Conservation (phyloP, 2,329 filamentous ascomycete species). For the Delphinella strobiligena region DNA sequence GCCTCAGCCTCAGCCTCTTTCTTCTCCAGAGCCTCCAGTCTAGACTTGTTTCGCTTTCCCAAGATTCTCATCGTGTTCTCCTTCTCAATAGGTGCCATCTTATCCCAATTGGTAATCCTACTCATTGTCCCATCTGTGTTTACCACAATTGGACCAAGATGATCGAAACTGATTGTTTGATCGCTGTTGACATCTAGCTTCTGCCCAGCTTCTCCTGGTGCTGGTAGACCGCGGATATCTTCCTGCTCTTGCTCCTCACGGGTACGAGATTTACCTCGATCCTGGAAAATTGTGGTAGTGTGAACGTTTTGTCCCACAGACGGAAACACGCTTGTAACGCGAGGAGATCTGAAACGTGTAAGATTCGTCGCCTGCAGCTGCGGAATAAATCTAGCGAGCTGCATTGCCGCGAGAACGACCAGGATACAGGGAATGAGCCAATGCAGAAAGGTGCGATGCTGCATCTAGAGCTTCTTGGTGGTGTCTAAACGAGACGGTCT, state of each 20-base stretch:
- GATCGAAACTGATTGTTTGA: conserved; percentile 46
- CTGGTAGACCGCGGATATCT: conserved; percentile 10
- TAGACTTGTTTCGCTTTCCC: conserved; percentile 54
- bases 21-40: conserved; percentile 44
- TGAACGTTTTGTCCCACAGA: not conserved
- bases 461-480: no score
- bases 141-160: conserved; percentile 61
- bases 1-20: not conserved
- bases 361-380: no score
- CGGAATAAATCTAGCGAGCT: conserved; percentile 1
- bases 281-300: conserved; percentile 4
- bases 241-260: conserved; percentile 1
- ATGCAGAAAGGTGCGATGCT: conserved; percentile 4
- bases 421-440: conserved; percentile 4
- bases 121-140: conserved; percentile 60
- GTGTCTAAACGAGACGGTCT: no score
- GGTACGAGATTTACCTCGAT: not conserved
- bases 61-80: conserved; percentile 55
- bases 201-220: conserved; percentile 11
- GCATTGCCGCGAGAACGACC: conserved; percentile 5
- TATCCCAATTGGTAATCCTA: conserved; percentile 59
- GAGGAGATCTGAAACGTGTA: no score
- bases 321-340: no score
- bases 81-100: conserved; percentile 58
- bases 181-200: conserved; percentile 24